Evolutionary conservation across 352 stramenopile genomes (phyloP).

Genomic region (Phytophthora cajani): DNA sequence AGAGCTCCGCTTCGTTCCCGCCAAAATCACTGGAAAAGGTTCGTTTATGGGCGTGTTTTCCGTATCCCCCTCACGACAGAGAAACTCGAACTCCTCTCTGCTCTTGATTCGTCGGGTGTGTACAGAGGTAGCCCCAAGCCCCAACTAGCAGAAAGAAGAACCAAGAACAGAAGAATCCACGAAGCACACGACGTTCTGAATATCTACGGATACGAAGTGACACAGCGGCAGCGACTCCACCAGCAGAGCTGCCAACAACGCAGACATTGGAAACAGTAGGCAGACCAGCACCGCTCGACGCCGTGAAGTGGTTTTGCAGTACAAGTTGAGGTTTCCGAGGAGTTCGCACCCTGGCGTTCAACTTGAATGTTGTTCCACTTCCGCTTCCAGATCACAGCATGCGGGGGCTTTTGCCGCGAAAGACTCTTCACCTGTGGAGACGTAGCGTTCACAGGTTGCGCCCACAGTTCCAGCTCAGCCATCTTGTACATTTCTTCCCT

Average conservation of each 20-base stretch:
- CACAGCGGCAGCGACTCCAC: neutral
- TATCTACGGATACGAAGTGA: neutral
- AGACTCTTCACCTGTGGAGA: neutral
- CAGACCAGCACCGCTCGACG: neutral
- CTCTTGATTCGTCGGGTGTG: neutral
- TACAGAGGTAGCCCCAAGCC: neutral
- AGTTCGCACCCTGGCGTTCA: constrained; percentile 15
- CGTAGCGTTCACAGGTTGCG: neutral
- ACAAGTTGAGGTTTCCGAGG: constrained; percentile 14
- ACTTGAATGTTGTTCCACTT: constrained; percentile 16
- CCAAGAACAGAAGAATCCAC: neutral
- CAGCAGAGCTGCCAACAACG: neutral
- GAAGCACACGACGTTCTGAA: no score
- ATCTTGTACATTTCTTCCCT: neutral
- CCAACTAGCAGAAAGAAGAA: neutral
- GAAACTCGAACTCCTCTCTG: neutral
- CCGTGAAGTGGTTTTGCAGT: neutral
- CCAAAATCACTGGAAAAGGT: neutral
- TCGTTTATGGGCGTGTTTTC: neutral
- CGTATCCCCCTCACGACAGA: neutral
- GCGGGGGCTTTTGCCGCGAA: neutral
- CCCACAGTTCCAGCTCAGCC: neutral
- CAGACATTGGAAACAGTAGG: neutral
- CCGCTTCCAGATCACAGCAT: neutral
- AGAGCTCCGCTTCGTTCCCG: neutral